Evolutionary conservation across 2,329 filamentous ascomycete genomes (phyloP).

Genomic region (Aspergillus melleus): DNA sequence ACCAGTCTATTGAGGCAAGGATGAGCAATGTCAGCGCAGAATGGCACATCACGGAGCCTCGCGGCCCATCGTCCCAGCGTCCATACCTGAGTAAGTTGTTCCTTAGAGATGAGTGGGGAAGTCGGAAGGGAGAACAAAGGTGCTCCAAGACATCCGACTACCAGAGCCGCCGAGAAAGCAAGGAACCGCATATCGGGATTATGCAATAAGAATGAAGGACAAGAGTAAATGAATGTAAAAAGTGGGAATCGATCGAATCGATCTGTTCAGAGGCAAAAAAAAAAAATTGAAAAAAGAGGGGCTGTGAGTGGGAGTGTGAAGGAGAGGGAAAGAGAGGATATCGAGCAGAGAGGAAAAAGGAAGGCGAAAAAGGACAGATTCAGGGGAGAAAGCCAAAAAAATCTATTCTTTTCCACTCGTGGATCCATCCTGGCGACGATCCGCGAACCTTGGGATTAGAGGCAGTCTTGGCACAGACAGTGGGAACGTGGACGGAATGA

Average conservation of each 20-base stretch:
- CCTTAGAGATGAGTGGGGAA: not conserved
- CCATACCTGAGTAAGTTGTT: conserved; percentile 6
- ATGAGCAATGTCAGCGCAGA: conserved; percentile 2
- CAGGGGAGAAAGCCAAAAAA: not conserved
- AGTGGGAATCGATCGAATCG: not conserved
- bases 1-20: conserved; percentile 11
- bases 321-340: not conserved
- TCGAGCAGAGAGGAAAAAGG: not conserved
- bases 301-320: not conserved
- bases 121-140: conserved; percentile 3
- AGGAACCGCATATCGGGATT: conserved; percentile 9
- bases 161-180: conserved; percentile 3
- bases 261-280: not conserved
- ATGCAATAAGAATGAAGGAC: not conserved
- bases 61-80: too few relatives aligned
- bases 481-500: not conserved
- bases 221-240: conserved; percentile 1
- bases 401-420: not conserved
- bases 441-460: too few relatives aligned
- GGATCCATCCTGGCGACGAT: not conserved
- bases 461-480: too few relatives aligned
- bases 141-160: conserved; percentile 9
- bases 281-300: not conserved
- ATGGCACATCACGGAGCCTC: not conserved
- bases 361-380: not conserved